phyloP scores from a whole-genome alignment of 108 stramenopile genomes.

The Cyclotella cryptica region DNA sequence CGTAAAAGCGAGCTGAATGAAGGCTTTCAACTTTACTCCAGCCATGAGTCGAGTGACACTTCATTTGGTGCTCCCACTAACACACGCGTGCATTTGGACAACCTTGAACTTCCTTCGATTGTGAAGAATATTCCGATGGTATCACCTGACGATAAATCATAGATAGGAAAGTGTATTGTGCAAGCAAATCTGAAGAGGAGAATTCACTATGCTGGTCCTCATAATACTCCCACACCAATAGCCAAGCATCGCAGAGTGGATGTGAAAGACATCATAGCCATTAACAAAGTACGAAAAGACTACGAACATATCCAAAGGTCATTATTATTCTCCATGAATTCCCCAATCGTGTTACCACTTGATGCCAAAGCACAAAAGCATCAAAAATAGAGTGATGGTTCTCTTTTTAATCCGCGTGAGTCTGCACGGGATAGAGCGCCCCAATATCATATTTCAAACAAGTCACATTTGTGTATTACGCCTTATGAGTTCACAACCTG shows the following conservation, averaged over 20 bases:
- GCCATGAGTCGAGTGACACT: background rate
- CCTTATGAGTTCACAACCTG: background rate
- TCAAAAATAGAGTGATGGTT: no score
- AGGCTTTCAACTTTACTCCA: background rate
- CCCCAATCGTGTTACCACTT: background rate
- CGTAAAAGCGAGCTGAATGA: background rate
- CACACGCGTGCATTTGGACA: background rate
- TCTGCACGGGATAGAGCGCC: no score
- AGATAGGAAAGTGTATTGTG: slow-evolving; percentile 10
- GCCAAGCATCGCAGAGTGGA: background rate
- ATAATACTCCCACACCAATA: background rate
- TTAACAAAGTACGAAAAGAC: background rate
- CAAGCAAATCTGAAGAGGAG: slow-evolving; percentile 17
- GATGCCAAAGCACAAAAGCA: background rate
- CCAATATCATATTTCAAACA: no score
- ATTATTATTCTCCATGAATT: background rate
- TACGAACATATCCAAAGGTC: slow-evolving; percentile 1
- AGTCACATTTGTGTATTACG: no score
- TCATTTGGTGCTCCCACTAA: background rate
- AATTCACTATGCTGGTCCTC: background rate
- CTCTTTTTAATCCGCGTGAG: no score
- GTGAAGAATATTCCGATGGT: background rate
- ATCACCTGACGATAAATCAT: background rate
- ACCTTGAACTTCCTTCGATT: no score
- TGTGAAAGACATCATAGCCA: background rate